Conservation (phyloP, 768 basidiomycete genomes). For the Tephrocybe sp. region DNA sequence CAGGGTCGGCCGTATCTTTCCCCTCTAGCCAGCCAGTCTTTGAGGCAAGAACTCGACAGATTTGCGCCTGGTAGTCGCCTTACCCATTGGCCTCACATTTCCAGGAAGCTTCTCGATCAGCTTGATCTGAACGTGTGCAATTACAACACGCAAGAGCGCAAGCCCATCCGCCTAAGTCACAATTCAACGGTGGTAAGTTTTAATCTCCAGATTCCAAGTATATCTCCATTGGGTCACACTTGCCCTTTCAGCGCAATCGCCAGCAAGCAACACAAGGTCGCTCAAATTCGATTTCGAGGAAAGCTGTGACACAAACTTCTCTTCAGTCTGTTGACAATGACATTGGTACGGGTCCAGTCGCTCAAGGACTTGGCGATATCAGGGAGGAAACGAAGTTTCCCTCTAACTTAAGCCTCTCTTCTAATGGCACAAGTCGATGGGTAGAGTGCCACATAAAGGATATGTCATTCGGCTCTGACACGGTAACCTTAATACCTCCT, state of each 20-base stretch:
- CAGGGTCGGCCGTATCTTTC: slow-evolving; percentile 19
- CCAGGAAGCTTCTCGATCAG: slow-evolving; percentile 8
- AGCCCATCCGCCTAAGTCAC: neutral
- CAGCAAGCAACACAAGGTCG: neutral
- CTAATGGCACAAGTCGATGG: slow-evolving; percentile 9
- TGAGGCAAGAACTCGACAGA: slow-evolving; percentile 19
- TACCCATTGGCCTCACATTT: slow-evolving; percentile 9
- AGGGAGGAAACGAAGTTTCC: slow-evolving; percentile 8
- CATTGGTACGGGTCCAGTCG: neutral
- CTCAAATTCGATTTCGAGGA: neutral
- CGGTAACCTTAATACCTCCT: slow-evolving; percentile 2
- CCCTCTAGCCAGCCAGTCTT: slow-evolving; percentile 26
- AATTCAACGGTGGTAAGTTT: neutral
- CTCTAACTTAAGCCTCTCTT: slow-evolving; percentile 2
- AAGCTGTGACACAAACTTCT: neutral
- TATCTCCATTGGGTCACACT: neutral
- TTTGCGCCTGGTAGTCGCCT: slow-evolving; percentile 7
- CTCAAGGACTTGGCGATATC: slow-evolving; percentile 6
- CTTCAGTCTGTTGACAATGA: neutral
- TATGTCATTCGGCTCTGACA: slow-evolving; percentile 4
- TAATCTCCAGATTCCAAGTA: neutral
- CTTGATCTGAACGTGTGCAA: slow-evolving; percentile 10
- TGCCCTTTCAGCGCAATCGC: neutral
- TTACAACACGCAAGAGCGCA: neutral
- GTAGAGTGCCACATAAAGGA: slow-evolving; percentile 8